Evolutionary conservation across 179 eudicot species (phyloP).

Genomic region (Spergularia azorica): DNA sequence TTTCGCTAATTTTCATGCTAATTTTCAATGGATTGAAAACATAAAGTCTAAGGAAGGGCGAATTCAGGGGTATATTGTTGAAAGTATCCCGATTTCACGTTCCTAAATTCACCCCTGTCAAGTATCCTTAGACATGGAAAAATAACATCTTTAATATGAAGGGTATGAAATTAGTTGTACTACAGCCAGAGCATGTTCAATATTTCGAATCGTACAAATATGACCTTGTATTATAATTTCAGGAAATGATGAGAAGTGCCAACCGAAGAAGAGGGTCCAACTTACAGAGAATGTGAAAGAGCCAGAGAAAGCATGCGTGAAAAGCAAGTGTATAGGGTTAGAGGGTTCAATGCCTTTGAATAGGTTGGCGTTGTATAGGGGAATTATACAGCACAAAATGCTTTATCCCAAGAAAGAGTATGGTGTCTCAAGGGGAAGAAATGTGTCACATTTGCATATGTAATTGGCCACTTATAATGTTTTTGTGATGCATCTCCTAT

Average conservation of each 20-base stretch:
- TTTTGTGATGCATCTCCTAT: neutral
- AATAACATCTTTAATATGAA: too few species aligned
- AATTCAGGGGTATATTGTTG: too few species aligned
- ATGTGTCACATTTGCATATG: conserved; percentile 14
- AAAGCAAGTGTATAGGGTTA: conserved; percentile 23
- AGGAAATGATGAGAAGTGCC: conserved; percentile 30
- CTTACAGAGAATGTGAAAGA: conserved; percentile 24
- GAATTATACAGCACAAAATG: conserved; percentile 38
- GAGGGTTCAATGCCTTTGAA: conserved; percentile 53
- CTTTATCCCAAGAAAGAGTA: conserved; percentile 27
- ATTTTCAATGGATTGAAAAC: too few species aligned
- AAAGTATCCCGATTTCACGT: too few species aligned
- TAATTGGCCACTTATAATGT: neutral
- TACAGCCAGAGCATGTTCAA: too few species aligned
- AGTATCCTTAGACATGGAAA: too few species aligned
- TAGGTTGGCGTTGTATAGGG: conserved; percentile 59
- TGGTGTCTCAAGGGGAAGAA: conserved; percentile 25
- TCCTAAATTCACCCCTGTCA: too few species aligned
- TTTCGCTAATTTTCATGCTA: too few species aligned
- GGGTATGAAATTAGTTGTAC: too few species aligned
- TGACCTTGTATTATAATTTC: neutral
- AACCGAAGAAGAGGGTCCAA: conserved; percentile 47
- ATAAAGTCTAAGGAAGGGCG: too few species aligned
- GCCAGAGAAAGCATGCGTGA: conserved; percentile 21
- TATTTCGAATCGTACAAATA: too few species aligned